Evolutionary conservation across 1,139 yeast species (phyloP), one percentile per base, ranked within the genome.

Genomic region (Zygoascus meyerae): DNA sequence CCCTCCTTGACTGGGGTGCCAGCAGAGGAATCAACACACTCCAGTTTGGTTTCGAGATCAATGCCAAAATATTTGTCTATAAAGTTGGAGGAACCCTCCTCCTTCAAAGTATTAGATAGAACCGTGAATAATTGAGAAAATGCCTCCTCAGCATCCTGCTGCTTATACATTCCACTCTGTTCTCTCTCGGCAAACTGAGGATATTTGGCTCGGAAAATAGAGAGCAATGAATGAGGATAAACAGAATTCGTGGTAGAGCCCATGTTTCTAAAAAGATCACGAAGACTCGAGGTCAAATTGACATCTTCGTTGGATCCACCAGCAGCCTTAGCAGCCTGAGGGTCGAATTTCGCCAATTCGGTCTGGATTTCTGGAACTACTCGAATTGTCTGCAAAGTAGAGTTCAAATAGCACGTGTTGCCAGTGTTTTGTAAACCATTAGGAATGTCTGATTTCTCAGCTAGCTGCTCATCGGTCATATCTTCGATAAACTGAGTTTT

Each of bases 61-160:
- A 95, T 72, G 42, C 77, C 78, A 65, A 90, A 84, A 51, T 69
- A 73, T 54, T 79, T 77, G 45, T 79, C 78, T 32, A 81, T 62
- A 46, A 75, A 68, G 11, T 58, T 37, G 6, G 51, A 45, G 15
- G 49, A 47, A 18, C 44, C 40, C 14, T 45, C 53, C 10, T 18
- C 41, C 29, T 53, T 50, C 31, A 55, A 50, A n/a, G 56, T 54
- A 26, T 49, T 42, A 18, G 78, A 68, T 52, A 87, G 66, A 31
- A 75, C 67, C 40, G 72, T 69, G 54, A 90, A 68, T 48, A 92
- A 74, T 62, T 86, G 94, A 11, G 96, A 83, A 69, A 81, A 89
- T 21, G 94, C 86, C 64, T 92, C 99, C 68, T 92, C 99, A 0
- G 98, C 98, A 71, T 92, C 99, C 66, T 92, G 99, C 69, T 92